phyloP scores from a whole-genome alignment of 345 rosid genomes.

The Eucalyptus polyanthemos region DNA sequence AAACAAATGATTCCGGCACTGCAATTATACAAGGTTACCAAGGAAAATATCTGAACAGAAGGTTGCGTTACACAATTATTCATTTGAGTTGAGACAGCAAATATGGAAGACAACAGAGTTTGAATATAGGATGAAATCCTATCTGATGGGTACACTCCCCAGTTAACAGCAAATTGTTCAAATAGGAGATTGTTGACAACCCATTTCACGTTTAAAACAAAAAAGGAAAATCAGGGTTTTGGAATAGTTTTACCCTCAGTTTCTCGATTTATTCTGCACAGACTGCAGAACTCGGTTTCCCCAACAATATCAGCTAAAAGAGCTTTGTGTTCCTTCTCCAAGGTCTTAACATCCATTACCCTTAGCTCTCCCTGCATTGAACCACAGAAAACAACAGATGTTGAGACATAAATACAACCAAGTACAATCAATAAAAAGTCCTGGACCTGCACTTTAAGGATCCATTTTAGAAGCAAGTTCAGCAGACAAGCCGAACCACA shows the following conservation, averaged over 20 bases:
- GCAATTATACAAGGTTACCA: no score
- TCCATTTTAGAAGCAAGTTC: not conserved
- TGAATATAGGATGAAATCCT: no score
- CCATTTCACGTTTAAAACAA: not conserved
- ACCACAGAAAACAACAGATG: not conserved
- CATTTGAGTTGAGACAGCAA: no score
- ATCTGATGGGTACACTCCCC: no score
- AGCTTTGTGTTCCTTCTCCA: conserved; percentile 42
- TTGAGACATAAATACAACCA: not conserved
- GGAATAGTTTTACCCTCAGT: conserved; percentile 29
- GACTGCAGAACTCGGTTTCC: conserved; percentile 43
- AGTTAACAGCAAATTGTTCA: no score
- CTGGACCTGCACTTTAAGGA: not conserved
- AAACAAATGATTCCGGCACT: no score
- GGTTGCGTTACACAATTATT: no score
- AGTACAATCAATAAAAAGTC: not conserved
- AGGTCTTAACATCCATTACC: conserved; percentile 29
- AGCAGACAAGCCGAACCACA: not conserved
- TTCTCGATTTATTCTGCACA: conserved; percentile 25
- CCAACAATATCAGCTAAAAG: conserved; percentile 49
- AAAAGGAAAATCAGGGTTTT: not conserved
- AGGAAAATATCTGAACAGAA: no score
- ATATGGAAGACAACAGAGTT: no score
- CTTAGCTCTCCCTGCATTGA: conserved; percentile 38
- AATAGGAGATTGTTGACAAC: no score